These are phyloP conservation scores for Niveomyces coronatus DNA, from an alignment of 2,329 filamentous ascomycete species.

Conservation along the genomic window DNA sequence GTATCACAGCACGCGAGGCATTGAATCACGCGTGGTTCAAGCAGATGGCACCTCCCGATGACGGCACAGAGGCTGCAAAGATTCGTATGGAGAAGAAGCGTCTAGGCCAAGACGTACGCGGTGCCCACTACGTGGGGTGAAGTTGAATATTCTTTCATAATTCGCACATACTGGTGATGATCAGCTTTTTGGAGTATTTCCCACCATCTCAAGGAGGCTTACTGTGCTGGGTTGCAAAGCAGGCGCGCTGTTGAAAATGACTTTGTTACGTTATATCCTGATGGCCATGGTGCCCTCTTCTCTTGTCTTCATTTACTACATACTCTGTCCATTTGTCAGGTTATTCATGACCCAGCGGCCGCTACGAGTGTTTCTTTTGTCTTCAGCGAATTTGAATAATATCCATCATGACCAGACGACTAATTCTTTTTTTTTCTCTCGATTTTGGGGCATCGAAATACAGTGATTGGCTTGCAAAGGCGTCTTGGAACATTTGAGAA, in stretches of 20 bases:
- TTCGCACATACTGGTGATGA: neutral
- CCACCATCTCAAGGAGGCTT: neutral
- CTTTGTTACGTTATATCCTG: too few species aligned
- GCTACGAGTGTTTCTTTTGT: neutral
- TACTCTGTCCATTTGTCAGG: neutral
- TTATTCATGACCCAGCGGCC: neutral
- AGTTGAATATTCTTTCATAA: constrained; percentile 5
- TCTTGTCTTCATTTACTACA: constrained; percentile 3
- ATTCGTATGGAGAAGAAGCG: constrained; percentile 46
- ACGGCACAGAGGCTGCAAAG: constrained; percentile 58
- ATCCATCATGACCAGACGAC: constrained; percentile 3
- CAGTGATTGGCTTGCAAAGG: neutral
- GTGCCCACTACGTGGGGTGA: constrained; percentile 17
- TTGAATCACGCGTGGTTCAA: constrained; percentile 60
- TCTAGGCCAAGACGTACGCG: constrained; percentile 1
- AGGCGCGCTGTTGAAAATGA: too few species aligned
- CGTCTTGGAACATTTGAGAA: too few species aligned
- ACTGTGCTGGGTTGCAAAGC: too few species aligned
- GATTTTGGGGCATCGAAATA: too few species aligned
- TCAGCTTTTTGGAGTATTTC: too few species aligned
- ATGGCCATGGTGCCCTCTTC: too few species aligned
- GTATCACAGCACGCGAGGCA: constrained; percentile 57
- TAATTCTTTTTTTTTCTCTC: neutral
- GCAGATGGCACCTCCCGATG: constrained; percentile 51
- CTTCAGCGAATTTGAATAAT: neutral